Evolutionary conservation across 1,139 yeast species (phyloP).

Genomic region (Debaryomyces fabryi): DNA sequence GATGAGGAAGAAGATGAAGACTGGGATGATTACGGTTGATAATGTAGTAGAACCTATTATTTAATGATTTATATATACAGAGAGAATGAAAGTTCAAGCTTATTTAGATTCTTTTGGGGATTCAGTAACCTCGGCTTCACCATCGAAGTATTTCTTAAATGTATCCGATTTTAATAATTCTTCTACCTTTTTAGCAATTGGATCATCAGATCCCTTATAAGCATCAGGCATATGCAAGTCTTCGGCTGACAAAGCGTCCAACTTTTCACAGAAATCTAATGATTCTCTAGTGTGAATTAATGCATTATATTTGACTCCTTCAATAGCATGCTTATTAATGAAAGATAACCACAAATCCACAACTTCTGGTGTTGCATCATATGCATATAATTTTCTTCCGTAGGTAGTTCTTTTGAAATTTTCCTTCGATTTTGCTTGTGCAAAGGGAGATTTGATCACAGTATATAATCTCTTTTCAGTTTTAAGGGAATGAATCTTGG

Average conservation of each 20-base stretch:
- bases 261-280: slow-evolving; percentile 39
- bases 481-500: slow-evolving; percentile 56
- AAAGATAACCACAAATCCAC: slow-evolving; percentile 83
- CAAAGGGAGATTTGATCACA: slow-evolving; percentile 90
- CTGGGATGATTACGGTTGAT: slow-evolving; percentile 76
- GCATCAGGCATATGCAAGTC: slow-evolving; percentile 40
- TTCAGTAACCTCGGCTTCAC: slow-evolving; percentile 6
- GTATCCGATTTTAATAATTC: slow-evolving; percentile 61
- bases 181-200: slow-evolving; percentile 71
- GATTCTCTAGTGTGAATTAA: slow-evolving; percentile 64
- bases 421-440: slow-evolving; percentile 92
- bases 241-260: slow-evolving; percentile 30
- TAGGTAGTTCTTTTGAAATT: slow-evolving; percentile 89
- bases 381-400: slow-evolving; percentile 70
- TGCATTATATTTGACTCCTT: slow-evolving; percentile 85
- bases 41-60: slow-evolving; percentile 3
- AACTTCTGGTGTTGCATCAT: slow-evolving; percentile 85
- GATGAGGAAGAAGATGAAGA: slow-evolving; percentile 70
- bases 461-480: slow-evolving; percentile 83
- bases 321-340: slow-evolving; percentile 72
- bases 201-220: slow-evolving; percentile 49
- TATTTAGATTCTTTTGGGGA: slow-evolving; percentile 4
- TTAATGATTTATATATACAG: slow-evolving; percentile 11
- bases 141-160: slow-evolving; percentile 51
- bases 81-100: neutral